Conservation (phyloP, 2,329 filamentous ascomycete genomes). For the Xylaria sp. region DNA sequence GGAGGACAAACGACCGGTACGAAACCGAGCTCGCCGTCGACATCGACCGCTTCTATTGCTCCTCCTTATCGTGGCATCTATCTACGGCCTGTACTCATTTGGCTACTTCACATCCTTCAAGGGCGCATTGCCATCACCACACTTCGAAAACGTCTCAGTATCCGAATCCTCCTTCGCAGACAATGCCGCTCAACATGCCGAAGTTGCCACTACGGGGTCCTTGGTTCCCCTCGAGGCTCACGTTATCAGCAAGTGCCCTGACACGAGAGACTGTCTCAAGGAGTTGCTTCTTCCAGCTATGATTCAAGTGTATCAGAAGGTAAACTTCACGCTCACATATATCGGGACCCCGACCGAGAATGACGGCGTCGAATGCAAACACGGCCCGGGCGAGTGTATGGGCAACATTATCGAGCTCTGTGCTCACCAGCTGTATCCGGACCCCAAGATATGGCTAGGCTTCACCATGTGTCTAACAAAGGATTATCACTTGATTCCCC, state of each 20-base stretch:
- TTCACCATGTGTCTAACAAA: conserved; percentile 89
- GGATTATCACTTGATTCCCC: conserved; percentile 78
- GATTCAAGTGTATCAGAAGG: conserved; percentile 79
- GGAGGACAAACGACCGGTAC: conserved; percentile 39
- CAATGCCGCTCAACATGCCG: conserved; percentile 21
- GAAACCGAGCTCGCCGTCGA: conserved; percentile 35
- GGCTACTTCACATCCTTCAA: conserved; percentile 29
- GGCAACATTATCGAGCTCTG: conserved; percentile 96
- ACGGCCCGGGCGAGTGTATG: conserved; percentile 87
- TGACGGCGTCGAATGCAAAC: conserved; percentile 85
- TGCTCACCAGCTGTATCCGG: conserved; percentile 79
- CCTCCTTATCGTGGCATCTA: conserved; percentile 28
- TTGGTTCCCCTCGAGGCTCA: conserved; percentile 86
- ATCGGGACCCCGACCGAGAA: conserved; percentile 82
- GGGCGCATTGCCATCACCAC: conserved; percentile 13
- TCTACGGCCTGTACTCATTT: conserved; percentile 35
- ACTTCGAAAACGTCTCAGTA: neutral
- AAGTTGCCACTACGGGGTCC: conserved; percentile 23
- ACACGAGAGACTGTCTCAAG: conserved; percentile 83
- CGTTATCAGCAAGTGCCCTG: conserved; percentile 97
- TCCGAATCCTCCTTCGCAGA: conserved; percentile 10
- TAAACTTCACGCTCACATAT: conserved; percentile 89
- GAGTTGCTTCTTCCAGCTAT: conserved; percentile 85
- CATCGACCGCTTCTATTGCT: conserved; percentile 34
- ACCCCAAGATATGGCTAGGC: conserved; percentile 86